Evolutionary conservation across 192 early-diverging fungal species (phyloP).

Genomic region (Umbelopsis sp.): DNA sequence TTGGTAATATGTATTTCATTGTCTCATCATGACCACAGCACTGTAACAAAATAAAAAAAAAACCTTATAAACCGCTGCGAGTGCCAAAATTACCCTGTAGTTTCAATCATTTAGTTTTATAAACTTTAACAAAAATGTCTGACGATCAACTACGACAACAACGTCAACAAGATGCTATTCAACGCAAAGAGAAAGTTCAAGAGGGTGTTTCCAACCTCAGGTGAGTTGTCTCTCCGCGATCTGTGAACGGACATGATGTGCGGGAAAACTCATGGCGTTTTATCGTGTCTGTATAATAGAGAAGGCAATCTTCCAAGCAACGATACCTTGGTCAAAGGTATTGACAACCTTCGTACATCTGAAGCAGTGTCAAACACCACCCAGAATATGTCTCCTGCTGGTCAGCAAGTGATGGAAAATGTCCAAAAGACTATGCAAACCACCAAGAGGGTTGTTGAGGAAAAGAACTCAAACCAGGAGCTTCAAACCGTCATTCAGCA

Average conservation of each 20-base stretch:
- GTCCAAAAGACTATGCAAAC: conserved; percentile 41
- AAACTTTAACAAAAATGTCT: neutral
- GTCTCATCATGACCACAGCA: conserved; percentile 8
- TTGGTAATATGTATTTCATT: conserved; percentile 6
- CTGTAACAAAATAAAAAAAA: neutral
- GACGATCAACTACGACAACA: conserved; percentile 13
- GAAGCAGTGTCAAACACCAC: conserved; percentile 33
- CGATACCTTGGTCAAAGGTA: conserved; percentile 35
- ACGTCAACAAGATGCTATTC: conserved; percentile 9
- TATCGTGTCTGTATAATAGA: neutral
- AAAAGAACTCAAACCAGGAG: conserved; percentile 51
- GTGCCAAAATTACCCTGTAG: too few relatives aligned
- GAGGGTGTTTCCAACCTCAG: neutral
- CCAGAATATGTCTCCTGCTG: conserved; percentile 44
- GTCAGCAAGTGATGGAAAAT: conserved; percentile 49
- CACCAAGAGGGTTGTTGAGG: conserved; percentile 39
- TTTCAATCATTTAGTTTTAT: neutral
- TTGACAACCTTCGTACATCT: conserved; percentile 42
- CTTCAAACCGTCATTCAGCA: conserved; percentile 47
- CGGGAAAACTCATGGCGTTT: too few relatives aligned
- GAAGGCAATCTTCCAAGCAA: conserved; percentile 53
- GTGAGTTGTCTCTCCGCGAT: neutral
- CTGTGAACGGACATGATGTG: neutral
- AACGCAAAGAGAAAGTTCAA: conserved; percentile 12
- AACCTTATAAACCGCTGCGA: neutral